Evolutionary conservation across 2,329 filamentous ascomycete species (phyloP), one percentile per base, ranked within the genome.

Genomic region (Botrytis sinoallii): DNA sequence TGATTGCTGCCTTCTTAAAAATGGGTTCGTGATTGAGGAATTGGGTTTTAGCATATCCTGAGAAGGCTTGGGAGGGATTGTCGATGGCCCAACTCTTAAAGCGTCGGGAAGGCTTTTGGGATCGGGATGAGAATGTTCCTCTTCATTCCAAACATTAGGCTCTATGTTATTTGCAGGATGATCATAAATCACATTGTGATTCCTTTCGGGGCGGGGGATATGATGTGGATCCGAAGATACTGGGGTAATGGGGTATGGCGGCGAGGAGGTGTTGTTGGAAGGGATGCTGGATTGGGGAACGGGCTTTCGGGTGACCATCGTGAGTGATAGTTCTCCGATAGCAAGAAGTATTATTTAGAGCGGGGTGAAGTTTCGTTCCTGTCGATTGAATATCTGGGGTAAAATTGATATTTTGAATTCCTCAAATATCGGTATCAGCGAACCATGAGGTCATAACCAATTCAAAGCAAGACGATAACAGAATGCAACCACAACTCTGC

Each of bases 291-390:
- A 67, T 69, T 71, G 73, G 38, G 79, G 76, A 35, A 80, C 71
- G 40, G 79, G 79, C 67, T 80, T 81, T 74, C 79, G 75, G 29
- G 77, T 79, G 20, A 80, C 78, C 79, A 80, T 81, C 29, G 42
- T 73, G 40, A 52, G 22, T 61, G 40, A 69, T 18, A 22, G n/a
- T 25, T 8, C 25, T 69, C 40, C 38, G 20, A 38, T 32, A 48
- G 40, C 25, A 20, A 68, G n/a, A 12, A 29, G 25, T 68, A 12
- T 22, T 29, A 42, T 55, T n/a, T 22, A 35, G 35, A 55, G 55
- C 12, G n/a, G 18, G 40, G 18, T 32, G 25, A 42, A 32, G 12
- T n/a, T 32, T 42, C 38, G 48, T 57, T 44, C 18, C 55, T 42
- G 35, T 69, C 25, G 66, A 57, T 32, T 42, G 35, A 9, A 42